Evolutionary conservation across 257 asterid genomes (phyloP).

Genomic region (Solanum arcanum): DNA sequence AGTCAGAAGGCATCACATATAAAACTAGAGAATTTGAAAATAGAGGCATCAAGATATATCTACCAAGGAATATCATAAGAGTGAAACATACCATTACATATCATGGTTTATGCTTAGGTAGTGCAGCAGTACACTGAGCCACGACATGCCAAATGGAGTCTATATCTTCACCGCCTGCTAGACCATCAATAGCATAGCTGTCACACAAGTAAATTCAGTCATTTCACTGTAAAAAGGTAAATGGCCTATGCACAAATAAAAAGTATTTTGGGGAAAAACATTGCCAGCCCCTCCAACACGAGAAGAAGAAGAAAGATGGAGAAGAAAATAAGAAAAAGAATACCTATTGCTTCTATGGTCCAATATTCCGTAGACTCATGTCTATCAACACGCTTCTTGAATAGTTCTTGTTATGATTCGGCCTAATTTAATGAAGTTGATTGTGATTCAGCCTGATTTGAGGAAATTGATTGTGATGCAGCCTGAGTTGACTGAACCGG

Average conservation of each 20-base stretch:
- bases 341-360: background rate
- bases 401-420: background rate
- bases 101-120: slow-evolving; percentile 94
- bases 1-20: background rate
- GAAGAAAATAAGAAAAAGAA: background rate
- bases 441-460: background rate
- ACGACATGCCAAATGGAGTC: slow-evolving; percentile 99
- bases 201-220: slow-evolving; percentile 30
- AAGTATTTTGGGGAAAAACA: too few species aligned
- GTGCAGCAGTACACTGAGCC: slow-evolving; percentile 96
- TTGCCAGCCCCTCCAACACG: too few species aligned
- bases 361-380: background rate
- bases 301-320: too few species aligned
- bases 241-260: too few species aligned
- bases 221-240: background rate
- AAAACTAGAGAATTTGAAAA: background rate
- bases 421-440: background rate
- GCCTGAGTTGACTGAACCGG: background rate
- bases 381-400: background rate
- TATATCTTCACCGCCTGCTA: slow-evolving; percentile 99
- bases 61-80: background rate
- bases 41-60: background rate
- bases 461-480: background rate
- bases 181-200: slow-evolving; percentile 99
- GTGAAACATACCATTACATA: slow-evolving; percentile 71